Conservation (phyloP, 106 monocot species). For the Ottelia alismoides region DNA sequence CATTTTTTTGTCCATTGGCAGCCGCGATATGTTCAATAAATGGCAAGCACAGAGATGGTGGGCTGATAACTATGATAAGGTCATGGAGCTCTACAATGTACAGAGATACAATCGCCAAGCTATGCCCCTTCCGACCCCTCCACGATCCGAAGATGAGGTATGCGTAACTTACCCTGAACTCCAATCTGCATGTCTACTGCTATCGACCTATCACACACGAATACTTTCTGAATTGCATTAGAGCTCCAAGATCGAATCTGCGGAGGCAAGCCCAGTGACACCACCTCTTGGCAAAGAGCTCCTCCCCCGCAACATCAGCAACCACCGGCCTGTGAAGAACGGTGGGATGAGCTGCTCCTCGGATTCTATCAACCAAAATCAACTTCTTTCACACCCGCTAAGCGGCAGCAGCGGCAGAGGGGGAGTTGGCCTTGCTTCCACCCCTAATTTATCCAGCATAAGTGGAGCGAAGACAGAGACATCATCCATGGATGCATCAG, state of each 20-base stretch:
- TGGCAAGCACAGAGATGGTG: constrained; percentile 96
- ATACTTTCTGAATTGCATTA: too few relatives aligned
- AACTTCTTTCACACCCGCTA: constrained; percentile 8
- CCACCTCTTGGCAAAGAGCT: constrained; percentile 52
- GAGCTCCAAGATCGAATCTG: constrained; percentile 59
- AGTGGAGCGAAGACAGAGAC: constrained; percentile 69
- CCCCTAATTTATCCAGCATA: constrained; percentile 82
- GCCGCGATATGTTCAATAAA: constrained; percentile 86
- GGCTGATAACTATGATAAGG: constrained; percentile 77
- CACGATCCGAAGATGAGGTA: constrained; percentile 65
- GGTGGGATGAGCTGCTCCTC: constrained; percentile 29
- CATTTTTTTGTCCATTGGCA: too few relatives aligned
- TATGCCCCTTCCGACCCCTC: constrained; percentile 17
- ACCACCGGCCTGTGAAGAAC: constrained; percentile 20
- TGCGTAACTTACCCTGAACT: too few relatives aligned
- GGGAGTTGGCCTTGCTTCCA: constrained; percentile 37
- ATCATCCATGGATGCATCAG: constrained; percentile 59
- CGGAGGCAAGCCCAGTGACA: constrained; percentile 56
- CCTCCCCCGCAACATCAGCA: constrained; percentile 32
- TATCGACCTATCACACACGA: too few relatives aligned
- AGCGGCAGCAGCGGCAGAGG: too few relatives aligned
- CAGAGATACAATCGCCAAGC: constrained; percentile 5
- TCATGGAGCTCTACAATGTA: constrained; percentile 83
- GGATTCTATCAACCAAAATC: constrained; percentile 39
- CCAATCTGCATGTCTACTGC: too few relatives aligned